Conservation (phyloP, 73 alveolate species). For the Tetrahymena elliotti region DNA sequence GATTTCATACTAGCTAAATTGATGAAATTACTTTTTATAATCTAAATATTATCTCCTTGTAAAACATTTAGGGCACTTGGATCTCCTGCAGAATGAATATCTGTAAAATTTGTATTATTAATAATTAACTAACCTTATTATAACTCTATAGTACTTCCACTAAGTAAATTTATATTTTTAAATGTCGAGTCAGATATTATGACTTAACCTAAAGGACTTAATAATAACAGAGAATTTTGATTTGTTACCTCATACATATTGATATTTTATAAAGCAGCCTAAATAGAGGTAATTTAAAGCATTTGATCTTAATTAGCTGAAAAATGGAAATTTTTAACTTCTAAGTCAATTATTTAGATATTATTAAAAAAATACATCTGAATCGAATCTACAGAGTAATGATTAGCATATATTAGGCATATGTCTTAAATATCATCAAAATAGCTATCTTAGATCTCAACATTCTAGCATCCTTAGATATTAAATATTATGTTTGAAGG, state of each 20-base stretch:
- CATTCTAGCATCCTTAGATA: neutral
- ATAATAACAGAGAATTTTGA: neutral
- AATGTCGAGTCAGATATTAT: neutral
- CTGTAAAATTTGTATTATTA: neutral
- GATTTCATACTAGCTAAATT: neutral
- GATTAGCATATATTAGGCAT: neutral
- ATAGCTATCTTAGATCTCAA: neutral
- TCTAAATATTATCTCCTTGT: neutral
- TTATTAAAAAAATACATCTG: neutral
- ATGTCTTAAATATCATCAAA: neutral
- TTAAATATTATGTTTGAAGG: neutral
- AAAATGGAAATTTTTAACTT: too few relatives aligned
- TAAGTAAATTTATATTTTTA: neutral
- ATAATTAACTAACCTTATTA: neutral
- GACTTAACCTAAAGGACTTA: neutral
- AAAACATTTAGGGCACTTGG: neutral
- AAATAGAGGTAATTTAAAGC: neutral
- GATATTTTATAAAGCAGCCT: neutral
- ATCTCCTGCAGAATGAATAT: neutral
- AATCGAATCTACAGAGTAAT: neutral
- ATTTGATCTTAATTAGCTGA: neutral
- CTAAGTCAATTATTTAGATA: too few relatives aligned
- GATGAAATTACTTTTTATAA: neutral
- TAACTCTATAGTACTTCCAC: neutral
- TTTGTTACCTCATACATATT: neutral